phyloP scores from a whole-genome alignment of 108 stramenopile genomes.

The Cyclotella sp. region DNA sequence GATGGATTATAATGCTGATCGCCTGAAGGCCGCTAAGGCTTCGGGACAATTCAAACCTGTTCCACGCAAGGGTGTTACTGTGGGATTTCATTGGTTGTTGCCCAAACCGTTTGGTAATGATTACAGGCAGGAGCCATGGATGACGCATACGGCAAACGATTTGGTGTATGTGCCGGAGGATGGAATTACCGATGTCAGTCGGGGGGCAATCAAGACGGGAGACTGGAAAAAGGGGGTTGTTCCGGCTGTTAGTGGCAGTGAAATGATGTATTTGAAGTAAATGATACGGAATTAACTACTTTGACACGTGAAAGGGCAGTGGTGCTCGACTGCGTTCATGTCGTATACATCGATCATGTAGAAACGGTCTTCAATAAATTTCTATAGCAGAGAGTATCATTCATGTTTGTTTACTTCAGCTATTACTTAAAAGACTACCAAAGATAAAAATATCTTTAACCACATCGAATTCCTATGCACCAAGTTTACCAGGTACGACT shows the following conservation, averaged over 20 bases:
- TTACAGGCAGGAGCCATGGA: constrained; percentile 84
- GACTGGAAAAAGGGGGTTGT: constrained; percentile 86
- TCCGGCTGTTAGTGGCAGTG: constrained; percentile 76
- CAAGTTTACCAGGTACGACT: no score
- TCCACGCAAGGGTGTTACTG: constrained; percentile 88
- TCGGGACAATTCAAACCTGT: constrained; percentile 78
- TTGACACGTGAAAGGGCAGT: background rate
- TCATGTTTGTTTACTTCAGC: no score
- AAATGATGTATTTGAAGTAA: constrained; percentile 89
- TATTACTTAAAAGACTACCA: no score
- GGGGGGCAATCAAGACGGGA: constrained; percentile 64
- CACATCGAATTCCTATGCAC: no score
- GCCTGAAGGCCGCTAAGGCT: constrained; percentile 77
- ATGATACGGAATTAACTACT: background rate
- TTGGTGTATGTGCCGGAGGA: constrained; percentile 75
- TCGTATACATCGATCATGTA: no score
- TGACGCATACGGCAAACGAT: constrained; percentile 77
- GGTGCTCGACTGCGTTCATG: no score
- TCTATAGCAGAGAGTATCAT: no score
- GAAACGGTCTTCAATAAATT: no score
- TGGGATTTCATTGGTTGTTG: constrained; percentile 92
- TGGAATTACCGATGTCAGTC: constrained; percentile 77
- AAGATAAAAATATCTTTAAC: no score
- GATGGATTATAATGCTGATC: constrained; percentile 69
- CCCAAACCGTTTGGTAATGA: constrained; percentile 94